Percentiles rank a stretch among this genome's conserved stretches.
Evolutionary conservation across 768 basidiomycete species (phyloP).

Genomic region (Mycena capillaripes): DNA sequence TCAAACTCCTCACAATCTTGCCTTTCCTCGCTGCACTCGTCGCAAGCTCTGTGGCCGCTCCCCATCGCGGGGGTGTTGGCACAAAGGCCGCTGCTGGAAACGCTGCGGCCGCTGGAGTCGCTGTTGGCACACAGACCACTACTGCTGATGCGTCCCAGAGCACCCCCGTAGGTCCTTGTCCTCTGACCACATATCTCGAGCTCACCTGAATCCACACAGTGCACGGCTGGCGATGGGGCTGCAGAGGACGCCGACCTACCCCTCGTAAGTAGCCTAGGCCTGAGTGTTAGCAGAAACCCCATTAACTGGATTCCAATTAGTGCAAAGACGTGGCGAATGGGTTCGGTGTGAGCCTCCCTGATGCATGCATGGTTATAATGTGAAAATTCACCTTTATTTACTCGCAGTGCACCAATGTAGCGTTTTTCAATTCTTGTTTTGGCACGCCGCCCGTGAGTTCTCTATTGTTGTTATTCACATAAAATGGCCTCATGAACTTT

Average conservation of each 20-base stretch:
- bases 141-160: constrained; percentile 21
- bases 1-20: constrained; percentile 23
- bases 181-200: constrained; percentile 17
- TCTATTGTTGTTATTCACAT: constrained; percentile 19
- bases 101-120: constrained; percentile 13
- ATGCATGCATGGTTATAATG: constrained; percentile 7
- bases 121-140: constrained; percentile 20
- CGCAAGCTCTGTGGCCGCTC: constrained; percentile 23
- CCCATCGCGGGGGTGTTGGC: constrained; percentile 17
- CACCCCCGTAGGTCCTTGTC: constrained; percentile 17
- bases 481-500: constrained; percentile 14
- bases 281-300: constrained; percentile 8
- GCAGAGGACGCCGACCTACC: constrained; percentile 18
- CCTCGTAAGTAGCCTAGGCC: constrained; percentile 20
- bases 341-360: constrained; percentile 21
- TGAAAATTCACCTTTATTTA: constrained; percentile 17
- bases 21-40: constrained; percentile 25
- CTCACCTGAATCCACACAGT: constrained; percentile 22
- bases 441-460: constrained; percentile 22
- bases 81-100: constrained; percentile 14
- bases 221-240: constrained; percentile 14
- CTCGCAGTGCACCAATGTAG: constrained; percentile 19
- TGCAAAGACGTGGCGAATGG: constrained; percentile 21
- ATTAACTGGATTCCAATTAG: constrained; percentile 19
- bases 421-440: constrained; percentile 20